Evolutionary conservation across 2,329 filamentous ascomycete species (phyloP), one percentile per base, ranked within the genome.

Genomic region (Trichoderma arundinaceum): DNA sequence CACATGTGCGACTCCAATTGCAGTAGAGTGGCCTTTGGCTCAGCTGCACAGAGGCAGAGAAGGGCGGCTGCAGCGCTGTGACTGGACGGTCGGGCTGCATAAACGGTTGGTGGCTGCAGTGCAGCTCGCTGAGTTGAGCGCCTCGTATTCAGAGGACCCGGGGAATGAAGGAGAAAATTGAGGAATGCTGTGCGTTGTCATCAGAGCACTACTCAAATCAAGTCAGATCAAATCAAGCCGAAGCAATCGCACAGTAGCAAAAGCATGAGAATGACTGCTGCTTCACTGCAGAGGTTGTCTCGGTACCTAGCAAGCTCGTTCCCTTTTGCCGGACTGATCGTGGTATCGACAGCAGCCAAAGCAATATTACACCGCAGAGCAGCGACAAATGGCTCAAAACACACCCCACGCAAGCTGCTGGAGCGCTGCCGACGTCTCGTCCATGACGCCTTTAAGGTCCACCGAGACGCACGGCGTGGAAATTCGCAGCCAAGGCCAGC

Each of bases 61-160:
- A 53, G 28, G 32, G 51, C 38, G 28, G 48, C 32, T 46, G n/a
- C 32, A 46, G 13, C 28, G 41, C 54, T 38, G 0, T 54, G 32
- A 63, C 60, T 54, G 60, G 49, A 62, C 46, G 49, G 44, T 22
- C 5, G 2, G 19, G 49, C 39, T 54, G 60, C 60, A 63, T 38
- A 39, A 51, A 38, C 48, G 38, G 54, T 44, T 54, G 49, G 49
- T 63, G 39, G 39, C 60, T 63, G 60, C 49, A 35, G 38, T 44
- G 48, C 17, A 35, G 12, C n/a, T 59, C 17, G 33, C 9, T 48
- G 57, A 46, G 39, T 13, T 54, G 28, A n/a, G 8, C 39, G 38
- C 17, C 49, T 63, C 60, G 60, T 63, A 63, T 63, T 54, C 60
- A 62, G 22, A 12, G 22, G 17, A 44, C 48, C 22, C 49, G 39